Base-by-base conservation (phyloP, 1,139 yeast species). In the Sugiyamaella neomexicana region DNA sequence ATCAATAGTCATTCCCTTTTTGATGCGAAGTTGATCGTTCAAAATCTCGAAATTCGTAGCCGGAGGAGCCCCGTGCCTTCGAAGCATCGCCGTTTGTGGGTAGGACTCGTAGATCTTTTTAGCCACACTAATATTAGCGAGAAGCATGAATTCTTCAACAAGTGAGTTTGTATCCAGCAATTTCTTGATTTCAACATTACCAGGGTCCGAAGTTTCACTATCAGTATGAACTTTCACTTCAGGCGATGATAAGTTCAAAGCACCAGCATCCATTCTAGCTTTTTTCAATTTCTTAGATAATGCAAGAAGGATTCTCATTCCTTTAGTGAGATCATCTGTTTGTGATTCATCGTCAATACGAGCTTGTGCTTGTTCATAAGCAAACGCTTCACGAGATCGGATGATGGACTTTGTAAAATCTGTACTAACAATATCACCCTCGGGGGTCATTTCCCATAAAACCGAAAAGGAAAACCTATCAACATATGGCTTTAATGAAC, bases 171-270 rank as follows among this genome's bases (percentile, higher is more conserved):
- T 93, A 55, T 89, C 99, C 50, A 87, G 78, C 27, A 89, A 74
- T 68, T 89, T 80, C 68, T 95, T 95, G 62, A 93, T 85, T 70
- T 93, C 98, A 50, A 95, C 97, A 66, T 90, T 97, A 58, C 88
- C 88, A 1, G 99, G 99, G 68, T 95, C 99, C 1, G 96, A 86
- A 1, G 98, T 91, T 72, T 95, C 99, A 67, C 93, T 86, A 65
- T 95, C 99, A 84, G 91, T 87, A 63, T 91, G 95, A 40, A 95
- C 97, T 71, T 91, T 91, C 48, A 95, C 99, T 71, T 95, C 99
- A 0, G 99, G 99, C 2, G 97, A 89, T 0, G 99, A 97, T 62
- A 95, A 77, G 69, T 95, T 95, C 67, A 95, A 79, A 0, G 99
- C 99, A 74, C 99, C 99, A 1, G 96, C 95, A 65, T 86, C 95